A percentile compares a stretch with the other conserved stretches of the same genome.
Conservation (phyloP, 2,329 filamentous ascomycete species). For the Aureobasidium sp. region DNA sequence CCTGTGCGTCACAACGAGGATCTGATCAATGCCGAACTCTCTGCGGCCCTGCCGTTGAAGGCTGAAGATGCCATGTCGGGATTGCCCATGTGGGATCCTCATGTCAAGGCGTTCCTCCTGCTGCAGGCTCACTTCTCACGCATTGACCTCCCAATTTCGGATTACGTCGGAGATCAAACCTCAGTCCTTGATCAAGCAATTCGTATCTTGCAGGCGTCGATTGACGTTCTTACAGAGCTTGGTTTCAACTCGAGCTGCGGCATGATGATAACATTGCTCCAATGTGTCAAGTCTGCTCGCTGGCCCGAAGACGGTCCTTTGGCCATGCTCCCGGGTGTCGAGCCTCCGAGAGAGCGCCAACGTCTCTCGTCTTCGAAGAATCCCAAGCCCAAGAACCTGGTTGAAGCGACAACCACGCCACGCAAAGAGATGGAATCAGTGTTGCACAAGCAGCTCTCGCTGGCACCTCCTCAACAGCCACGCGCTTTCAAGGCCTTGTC, state of each 20-base stretch:
- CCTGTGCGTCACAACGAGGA: slow-evolving; percentile 98
- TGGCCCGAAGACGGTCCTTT: slow-evolving; percentile 81
- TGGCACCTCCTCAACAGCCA: slow-evolving; percentile 40
- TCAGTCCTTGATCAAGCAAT: slow-evolving; percentile 90
- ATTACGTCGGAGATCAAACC: slow-evolving; percentile 92
- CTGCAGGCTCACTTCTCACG: slow-evolving; percentile 93
- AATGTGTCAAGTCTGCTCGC: slow-evolving; percentile 84
- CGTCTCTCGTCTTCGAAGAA: slow-evolving; percentile 30
- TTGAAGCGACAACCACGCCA: slow-evolving; percentile 34
- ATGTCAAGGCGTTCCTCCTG: slow-evolving; percentile 91
- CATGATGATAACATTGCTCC: slow-evolving; percentile 77
- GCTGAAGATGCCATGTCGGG: slow-evolving; percentile 49
- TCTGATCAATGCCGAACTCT: slow-evolving; percentile 87
- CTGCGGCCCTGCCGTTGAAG: slow-evolving; percentile 68
- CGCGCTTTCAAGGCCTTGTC: slow-evolving; percentile 55
- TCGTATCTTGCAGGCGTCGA: slow-evolving; percentile 90
- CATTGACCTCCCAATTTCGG: slow-evolving; percentile 84
- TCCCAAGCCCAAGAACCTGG: slow-evolving; percentile 29
- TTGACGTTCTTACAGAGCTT: slow-evolving; percentile 90
- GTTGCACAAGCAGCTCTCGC: slow-evolving; percentile 46
- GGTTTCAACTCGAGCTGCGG: slow-evolving; percentile 70
- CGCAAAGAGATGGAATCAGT: slow-evolving; percentile 25
- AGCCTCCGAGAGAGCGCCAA: slow-evolving; percentile 37
- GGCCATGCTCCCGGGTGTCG: slow-evolving; percentile 71
- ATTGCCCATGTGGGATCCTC: slow-evolving; percentile 95